Evolutionary conservation across 345 rosid species (phyloP).

Genomic region (Populus davidiana): DNA sequence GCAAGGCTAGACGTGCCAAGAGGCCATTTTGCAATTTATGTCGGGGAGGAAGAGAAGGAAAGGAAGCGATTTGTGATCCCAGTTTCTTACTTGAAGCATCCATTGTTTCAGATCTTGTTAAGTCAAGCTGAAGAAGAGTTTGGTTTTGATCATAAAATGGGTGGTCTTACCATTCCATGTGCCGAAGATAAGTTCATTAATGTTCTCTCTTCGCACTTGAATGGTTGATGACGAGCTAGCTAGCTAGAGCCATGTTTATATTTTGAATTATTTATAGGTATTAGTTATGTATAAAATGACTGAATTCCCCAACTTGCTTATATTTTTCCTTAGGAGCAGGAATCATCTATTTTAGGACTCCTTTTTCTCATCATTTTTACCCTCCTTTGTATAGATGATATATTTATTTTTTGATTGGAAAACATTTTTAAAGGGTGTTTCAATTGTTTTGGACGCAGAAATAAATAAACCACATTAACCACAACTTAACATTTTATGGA

Average conservation of each 20-base stretch:
- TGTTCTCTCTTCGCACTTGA: not conserved
- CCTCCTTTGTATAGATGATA: too few relatives aligned
- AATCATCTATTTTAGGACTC: too few relatives aligned
- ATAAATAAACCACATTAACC: too few relatives aligned
- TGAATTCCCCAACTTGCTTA: too few relatives aligned
- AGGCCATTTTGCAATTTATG: conserved; percentile 39
- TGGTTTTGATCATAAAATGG: conserved; percentile 5
- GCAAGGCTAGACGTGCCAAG: conserved; percentile 21
- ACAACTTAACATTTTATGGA: too few relatives aligned
- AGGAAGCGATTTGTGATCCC: conserved; percentile 7
- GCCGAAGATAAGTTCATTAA: not conserved
- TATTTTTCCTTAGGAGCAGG: too few relatives aligned
- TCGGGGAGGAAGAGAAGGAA: conserved; percentile 34
- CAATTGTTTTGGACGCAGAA: too few relatives aligned
- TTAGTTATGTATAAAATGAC: too few relatives aligned
- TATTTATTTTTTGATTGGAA: too few relatives aligned
- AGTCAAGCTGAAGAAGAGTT: conserved; percentile 7
- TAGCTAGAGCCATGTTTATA: not conserved
- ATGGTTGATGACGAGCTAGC: not conserved
- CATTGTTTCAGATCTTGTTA: conserved; percentile 5
- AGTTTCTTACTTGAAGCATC: conserved; percentile 1
- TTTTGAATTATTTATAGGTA: too few relatives aligned
- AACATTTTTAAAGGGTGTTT: too few relatives aligned
- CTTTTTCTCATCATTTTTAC: too few relatives aligned
- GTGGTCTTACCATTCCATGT: conserved; percentile 2